Evolutionary conservation across 1,139 yeast species (phyloP), one percentile per base, ranked within the genome.

Genomic region (Candida tetrigidarum): DNA sequence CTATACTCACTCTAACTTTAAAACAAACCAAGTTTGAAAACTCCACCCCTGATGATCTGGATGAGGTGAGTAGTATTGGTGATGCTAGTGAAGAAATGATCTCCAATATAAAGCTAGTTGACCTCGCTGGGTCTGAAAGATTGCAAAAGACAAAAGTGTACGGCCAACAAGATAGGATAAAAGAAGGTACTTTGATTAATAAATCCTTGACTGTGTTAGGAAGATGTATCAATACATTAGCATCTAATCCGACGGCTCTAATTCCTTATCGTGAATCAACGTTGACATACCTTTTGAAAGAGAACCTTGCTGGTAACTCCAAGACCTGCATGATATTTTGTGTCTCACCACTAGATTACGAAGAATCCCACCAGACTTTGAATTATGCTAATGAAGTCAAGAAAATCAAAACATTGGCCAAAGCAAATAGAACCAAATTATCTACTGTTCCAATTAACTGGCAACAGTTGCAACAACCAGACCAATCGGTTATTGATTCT

Each of bases 51-150:
- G 44, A 37, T 12, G 40, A 25, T 22, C 23, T 18, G 5, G 45
- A 35, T 18, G 43, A 41, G 16, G 23, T 22, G 11, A 66, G 37
- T 23, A 48, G 50, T 18, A 69, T 77, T 30, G 77, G 79, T 2
- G 73, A 78, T 7, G 81, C 85, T 16, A 80, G 77, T 26, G 83
- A 78, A 53, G 77, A 82, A 34, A 65, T 71, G 54, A 55, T 71
- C 2, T 84, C 93, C 1, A 78, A 81, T 49, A 71, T 87, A 33
- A 76, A 88, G 48, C 69, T 87, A 26, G 93, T 87, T 1, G 96
- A 87, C 64, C 67, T 87, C 54, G 96, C 96, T 0, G 96, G 96
- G 0, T 84, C 92, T 0, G 96, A 87, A 58, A 69, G 93, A 47
- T 80, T 85, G 6, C 62, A 69, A 15, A 74, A 83, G 15, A 80